Conservation (phyloP, 2,329 filamentous ascomycete species). For the Venturiaceae sp. region DNA sequence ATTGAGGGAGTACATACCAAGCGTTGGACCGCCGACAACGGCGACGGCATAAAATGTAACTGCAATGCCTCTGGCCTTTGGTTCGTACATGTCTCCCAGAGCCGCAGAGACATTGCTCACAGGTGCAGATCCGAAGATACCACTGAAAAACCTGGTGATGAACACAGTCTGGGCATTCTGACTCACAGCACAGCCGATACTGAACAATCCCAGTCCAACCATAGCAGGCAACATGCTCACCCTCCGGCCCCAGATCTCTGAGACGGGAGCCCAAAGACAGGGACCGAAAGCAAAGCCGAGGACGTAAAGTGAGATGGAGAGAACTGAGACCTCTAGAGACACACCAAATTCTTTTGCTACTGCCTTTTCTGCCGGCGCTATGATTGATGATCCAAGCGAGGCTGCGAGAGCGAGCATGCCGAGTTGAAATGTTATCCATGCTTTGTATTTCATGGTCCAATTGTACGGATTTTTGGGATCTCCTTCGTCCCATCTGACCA, state of each 20-base stretch:
- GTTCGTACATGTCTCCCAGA: slow-evolving; percentile 53
- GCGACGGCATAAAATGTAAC: slow-evolving; percentile 61
- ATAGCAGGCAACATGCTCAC: slow-evolving; percentile 53
- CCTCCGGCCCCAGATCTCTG: slow-evolving; percentile 51
- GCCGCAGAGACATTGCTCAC: slow-evolving; percentile 63
- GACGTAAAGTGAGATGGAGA: slow-evolving; percentile 42
- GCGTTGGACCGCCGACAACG: slow-evolving; percentile 42
- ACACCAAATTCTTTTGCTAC: slow-evolving; percentile 41
- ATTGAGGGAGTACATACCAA: no score
- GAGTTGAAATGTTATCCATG: slow-evolving; percentile 35
- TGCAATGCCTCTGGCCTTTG: slow-evolving; percentile 52
- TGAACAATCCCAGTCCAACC: slow-evolving; percentile 47
- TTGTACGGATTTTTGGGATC: slow-evolving; percentile 48
- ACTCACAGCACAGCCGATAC: slow-evolving; percentile 34
- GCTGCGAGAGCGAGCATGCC: slow-evolving; percentile 35
- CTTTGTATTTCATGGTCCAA: slow-evolving; percentile 41
- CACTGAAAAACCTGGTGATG: slow-evolving; percentile 9
- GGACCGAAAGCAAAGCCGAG: slow-evolving; percentile 47
- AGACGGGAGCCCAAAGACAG: slow-evolving; percentile 53
- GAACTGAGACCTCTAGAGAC: slow-evolving; percentile 32
- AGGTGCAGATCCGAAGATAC: slow-evolving; percentile 47
- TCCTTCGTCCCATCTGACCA: slow-evolving; percentile 5
- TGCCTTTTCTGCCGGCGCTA: slow-evolving; percentile 47
- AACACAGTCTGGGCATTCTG: slow-evolving; percentile 20
- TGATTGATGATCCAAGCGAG: slow-evolving; percentile 40